A percentile compares a stretch with the other conserved stretches of the same genome.
phyloP scores from a whole-genome alignment of 148 eudicot species.

The Suaeda aralocaspica region DNA sequence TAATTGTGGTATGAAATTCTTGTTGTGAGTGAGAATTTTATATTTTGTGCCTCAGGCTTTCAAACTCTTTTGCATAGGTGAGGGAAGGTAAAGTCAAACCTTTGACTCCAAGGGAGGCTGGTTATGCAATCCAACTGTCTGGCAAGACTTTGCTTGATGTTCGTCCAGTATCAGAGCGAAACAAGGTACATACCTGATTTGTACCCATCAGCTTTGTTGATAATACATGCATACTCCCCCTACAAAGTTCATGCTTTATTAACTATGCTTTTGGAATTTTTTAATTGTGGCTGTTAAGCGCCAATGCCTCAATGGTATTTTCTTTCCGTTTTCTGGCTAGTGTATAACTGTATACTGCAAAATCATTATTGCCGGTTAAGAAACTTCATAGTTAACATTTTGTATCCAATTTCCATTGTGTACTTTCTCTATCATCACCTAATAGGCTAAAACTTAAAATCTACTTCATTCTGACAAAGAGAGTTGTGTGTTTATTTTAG shows the following conservation, averaged over 20 bases:
- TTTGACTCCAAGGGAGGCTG: constrained; percentile 86
- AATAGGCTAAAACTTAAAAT: neutral
- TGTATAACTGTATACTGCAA: too few relatives aligned
- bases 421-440: too few relatives aligned
- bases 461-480: neutral
- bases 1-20: constrained; percentile 2
- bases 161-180: constrained; percentile 73
- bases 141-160: constrained; percentile 79
- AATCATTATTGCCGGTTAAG: neutral
- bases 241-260: too few relatives aligned
- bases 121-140: constrained; percentile 88
- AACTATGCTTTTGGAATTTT: too few relatives aligned
- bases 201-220: constrained; percentile 11
- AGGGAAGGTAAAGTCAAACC: constrained; percentile 82
- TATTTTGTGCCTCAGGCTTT: constrained; percentile 29
- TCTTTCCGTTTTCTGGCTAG: neutral
- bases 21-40: constrained; percentile 19
- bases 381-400: neutral
- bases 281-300: too few relatives aligned
- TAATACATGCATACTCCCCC: neutral
- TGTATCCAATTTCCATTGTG: neutral
- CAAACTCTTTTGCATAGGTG: constrained; percentile 47
- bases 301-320: too few relatives aligned
- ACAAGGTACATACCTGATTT: constrained; percentile 44
- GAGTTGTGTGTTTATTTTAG: neutral